Evolutionary conservation across 179 eudicot genomes (phyloP), one percentile per base, ranked within the genome.

Genomic region (Pouteria campechiana): DNA sequence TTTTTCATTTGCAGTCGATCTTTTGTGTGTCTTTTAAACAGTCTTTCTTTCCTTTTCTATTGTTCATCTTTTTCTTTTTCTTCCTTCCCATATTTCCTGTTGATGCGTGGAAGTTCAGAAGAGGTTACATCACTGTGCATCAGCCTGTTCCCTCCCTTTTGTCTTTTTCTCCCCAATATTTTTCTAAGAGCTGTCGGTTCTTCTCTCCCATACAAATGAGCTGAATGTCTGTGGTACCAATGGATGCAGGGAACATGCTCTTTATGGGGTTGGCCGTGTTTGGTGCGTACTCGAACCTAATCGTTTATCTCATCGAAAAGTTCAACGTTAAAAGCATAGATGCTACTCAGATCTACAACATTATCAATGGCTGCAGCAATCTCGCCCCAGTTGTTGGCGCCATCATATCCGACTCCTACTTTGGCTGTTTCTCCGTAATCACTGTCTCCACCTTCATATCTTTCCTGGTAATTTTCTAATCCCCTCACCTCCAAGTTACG

Each of bases 331-430:
- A 65, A 24, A 59, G 63, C 42, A 60, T 76, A 1, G 60, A 55
- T 11, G 70, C 83, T 7, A 57, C 73, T 31, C 68, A 65, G 46
- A 50, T 72, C 2, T 48, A n/a, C 45, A 76, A 62, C 44, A 45
- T 76, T 2, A 46, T 66, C 3, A 48, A 52, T 15, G 75, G 75
- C 48, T 61, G 69, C 52, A 23, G 24, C 41, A 36, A 41, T 7
- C 36, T 76, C 15, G 47, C 69, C 11, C 71, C 78, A 0, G 28
- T 72, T 7, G 2, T 68, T 5, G 78, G 73, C 9, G 83, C 79
- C 9, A 52, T 76, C 18, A 3, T 65, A 16, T 78, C 83, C 3
- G 83, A 76, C 54, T 72, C 76, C 2, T 57, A 47, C n/a, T 50
- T 73, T 7, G 67, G 79, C 3, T 68, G 56, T 37, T 76, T 51